A percentile compares a stretch with the other conserved stretches of the same genome.
Evolutionary conservation across 2,329 filamentous ascomycete species (phyloP).

Genomic region (Thielaviopsis ethacetica): DNA sequence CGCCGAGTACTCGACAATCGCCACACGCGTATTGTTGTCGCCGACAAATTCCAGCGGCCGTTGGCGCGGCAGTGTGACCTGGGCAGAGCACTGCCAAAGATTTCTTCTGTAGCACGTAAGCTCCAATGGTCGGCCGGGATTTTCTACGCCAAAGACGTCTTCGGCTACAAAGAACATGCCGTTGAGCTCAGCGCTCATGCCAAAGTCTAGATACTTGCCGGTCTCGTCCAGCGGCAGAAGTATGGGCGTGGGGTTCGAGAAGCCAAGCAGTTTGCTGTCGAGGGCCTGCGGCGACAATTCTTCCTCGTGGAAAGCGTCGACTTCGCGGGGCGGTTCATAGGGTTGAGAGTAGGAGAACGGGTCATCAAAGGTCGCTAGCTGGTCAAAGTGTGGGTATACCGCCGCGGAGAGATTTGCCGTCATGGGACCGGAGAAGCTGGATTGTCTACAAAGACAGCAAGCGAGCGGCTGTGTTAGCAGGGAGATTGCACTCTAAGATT

Average conservation of each 20-base stretch:
- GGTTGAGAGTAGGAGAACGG: slow-evolving; percentile 43
- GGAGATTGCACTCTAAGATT: too few species aligned
- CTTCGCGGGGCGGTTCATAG: slow-evolving; percentile 23
- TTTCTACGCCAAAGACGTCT: slow-evolving; percentile 53
- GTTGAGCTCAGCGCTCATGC: slow-evolving; percentile 59
- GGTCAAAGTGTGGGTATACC: slow-evolving; percentile 2
- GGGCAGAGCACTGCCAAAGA: slow-evolving; percentile 85
- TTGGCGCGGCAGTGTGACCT: slow-evolving; percentile 44
- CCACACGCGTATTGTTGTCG: slow-evolving; percentile 32
- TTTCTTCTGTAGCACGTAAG: slow-evolving; percentile 91
- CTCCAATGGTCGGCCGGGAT: slow-evolving; percentile 48
- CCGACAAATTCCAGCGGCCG: slow-evolving; percentile 4
- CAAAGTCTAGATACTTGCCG: slow-evolving; percentile 45
- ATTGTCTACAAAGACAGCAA: too few species aligned
- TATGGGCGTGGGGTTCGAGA: slow-evolving; percentile 46
- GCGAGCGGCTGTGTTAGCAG: too few species aligned
- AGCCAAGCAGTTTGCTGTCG: slow-evolving; percentile 58
- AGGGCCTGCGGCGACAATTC: slow-evolving; percentile 38
- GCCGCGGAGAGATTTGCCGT: neutral
- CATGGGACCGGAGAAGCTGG: too few species aligned
- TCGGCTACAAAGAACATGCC: slow-evolving; percentile 84
- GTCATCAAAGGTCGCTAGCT: slow-evolving; percentile 36
- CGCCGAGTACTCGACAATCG: slow-evolving; percentile 62
- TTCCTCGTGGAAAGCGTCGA: slow-evolving; percentile 18
- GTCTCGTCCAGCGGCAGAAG: slow-evolving; percentile 48